Base-by-base conservation (phyloP, 371 early-diverging fungal genomes). In the Dichotomocladium elegans region DNA sequence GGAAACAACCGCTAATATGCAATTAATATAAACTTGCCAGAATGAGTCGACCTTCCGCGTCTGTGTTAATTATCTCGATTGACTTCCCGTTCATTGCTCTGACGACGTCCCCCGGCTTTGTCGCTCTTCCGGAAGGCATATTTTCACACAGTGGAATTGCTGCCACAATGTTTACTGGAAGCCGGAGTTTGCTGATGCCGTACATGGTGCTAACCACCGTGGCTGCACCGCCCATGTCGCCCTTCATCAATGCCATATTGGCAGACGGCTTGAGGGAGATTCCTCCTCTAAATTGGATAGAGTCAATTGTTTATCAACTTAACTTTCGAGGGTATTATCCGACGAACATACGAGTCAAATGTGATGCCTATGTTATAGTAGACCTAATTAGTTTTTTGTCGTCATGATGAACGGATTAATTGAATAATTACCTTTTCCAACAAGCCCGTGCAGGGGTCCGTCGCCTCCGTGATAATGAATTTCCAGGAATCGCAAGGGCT, bases 211-310 rank as follows among this genome's bases (percentile, higher is more conserved):
- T 72, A 15, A 37, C 15, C 1, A 90, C 88, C n/a, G 86, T 79
- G 6, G 91, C 91, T 5, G 90, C 93, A 24, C 94, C 94, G 41
- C 85, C 86, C 92, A 92, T 92, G 61, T 94, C 92, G 17, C 81
- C 87, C 64, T 90, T 92, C 94, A 94, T 92, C 25, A 72, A 50
- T 3, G 66, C 74, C 92, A 94, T 92, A 48, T 79, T 79, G 42
- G 73, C 64, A 22, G 90, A 81, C 4, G 92, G 91, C 61, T 94
- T 94, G 55, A 92, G 58, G 4, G 87, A 87, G 51, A 92, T 90
- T 60, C 94, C 94, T 33, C 94, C 94, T 26, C 82, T 81, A 48
- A 19, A 31, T 19, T 11, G 4, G 12, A 47, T 19, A n/a, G 15
- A 47, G 47, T 33, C 24, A 47, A 28, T 46, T 8, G 10, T 7